Evolutionary conservation across 768 basidiomycete species (phyloP).

Genomic region (Candolleomyces efflorescens): DNA sequence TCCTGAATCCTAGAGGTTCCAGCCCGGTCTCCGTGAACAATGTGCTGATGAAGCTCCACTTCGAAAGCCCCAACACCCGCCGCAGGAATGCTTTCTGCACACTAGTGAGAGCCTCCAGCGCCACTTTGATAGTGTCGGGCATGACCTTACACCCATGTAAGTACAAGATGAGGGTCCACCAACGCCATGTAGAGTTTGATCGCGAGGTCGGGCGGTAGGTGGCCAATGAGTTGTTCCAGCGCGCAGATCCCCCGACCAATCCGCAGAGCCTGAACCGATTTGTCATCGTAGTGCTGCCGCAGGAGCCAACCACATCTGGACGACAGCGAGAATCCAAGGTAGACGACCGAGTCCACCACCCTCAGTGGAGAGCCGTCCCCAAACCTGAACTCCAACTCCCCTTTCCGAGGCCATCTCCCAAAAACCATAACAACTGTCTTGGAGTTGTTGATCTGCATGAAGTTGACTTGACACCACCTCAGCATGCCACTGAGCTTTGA

Average conservation of each 20-base stretch:
- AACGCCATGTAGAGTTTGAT: not conserved
- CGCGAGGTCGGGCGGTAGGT: not conserved
- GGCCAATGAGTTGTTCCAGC: not conserved
- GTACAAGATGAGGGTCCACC: not conserved
- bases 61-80: not conserved
- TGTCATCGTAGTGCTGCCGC: not conserved
- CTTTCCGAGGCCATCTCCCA: not conserved
- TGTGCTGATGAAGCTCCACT: not conserved
- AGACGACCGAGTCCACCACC: too few relatives aligned
- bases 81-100: not conserved
- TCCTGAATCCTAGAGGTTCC: too few relatives aligned
- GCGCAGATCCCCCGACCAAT: not conserved
- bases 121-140: not conserved
- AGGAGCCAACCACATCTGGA: not conserved
- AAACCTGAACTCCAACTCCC: too few relatives aligned
- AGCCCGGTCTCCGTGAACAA: not conserved
- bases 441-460: slow-evolving; percentile 18
- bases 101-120: not conserved
- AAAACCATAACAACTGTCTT: slow-evolving; percentile 18
- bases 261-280: not conserved
- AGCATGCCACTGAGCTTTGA: slow-evolving; percentile 11
- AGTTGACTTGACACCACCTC: slow-evolving; percentile 20
- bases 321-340: too few relatives aligned
- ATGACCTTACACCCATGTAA: not conserved
- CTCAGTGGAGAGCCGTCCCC: too few relatives aligned